phyloP scores from a whole-genome alignment of 805 yeast species.

The Candida loeiensis region DNA sequence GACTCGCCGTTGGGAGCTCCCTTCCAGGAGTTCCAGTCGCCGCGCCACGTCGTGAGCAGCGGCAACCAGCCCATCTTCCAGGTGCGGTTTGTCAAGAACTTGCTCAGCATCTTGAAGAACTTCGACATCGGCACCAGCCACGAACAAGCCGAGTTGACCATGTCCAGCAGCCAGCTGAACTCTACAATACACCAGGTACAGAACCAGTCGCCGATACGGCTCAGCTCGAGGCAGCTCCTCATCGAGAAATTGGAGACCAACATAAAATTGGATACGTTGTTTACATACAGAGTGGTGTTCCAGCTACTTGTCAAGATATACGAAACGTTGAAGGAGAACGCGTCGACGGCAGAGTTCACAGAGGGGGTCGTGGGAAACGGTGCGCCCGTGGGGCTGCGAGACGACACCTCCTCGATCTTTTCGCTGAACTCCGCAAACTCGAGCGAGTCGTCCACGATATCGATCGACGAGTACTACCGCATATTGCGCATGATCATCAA shows the following conservation, averaged over 20 bases:
- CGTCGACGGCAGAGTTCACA: conserved; percentile 6
- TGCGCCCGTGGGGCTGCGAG: conserved; percentile 8
- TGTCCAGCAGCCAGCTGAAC: conserved; percentile 7
- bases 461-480: conserved; percentile 32
- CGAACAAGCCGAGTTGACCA: not conserved
- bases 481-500: conserved; percentile 24
- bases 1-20: not conserved
- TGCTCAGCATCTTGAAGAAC: conserved; percentile 32
- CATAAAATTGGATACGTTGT: conserved; percentile 36
- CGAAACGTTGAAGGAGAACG: conserved; percentile 23
- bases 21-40: conserved; percentile 2
- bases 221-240: conserved; percentile 38
- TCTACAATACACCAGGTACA: conserved; percentile 15
- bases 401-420: conserved; percentile 35
- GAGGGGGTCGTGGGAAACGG: not conserved
- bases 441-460: conserved; percentile 18
- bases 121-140: conserved; percentile 34
- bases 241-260: conserved; percentile 44
- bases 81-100: conserved; percentile 31
- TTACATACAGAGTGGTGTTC: conserved; percentile 34
- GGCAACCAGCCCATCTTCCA: conserved; percentile 27
- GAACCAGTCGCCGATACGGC: conserved; percentile 35
- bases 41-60: conserved; percentile 11
- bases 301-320: conserved; percentile 27
- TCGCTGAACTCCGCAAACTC: conserved; percentile 28